Base-by-base conservation (phyloP, 257 asterid species). In the Haberlea rhodopensis region DNA sequence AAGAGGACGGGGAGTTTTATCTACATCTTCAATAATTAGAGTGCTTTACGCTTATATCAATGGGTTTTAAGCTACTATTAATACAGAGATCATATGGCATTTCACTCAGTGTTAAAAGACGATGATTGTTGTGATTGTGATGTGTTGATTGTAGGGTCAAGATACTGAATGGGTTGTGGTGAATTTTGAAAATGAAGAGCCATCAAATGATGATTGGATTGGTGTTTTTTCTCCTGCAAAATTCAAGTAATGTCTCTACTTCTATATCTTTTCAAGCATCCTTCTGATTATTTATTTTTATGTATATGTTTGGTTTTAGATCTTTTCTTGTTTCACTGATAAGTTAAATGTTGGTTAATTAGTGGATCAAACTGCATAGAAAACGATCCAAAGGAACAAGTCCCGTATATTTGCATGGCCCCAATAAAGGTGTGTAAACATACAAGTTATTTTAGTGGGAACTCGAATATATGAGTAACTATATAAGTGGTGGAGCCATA, bases 191-290 rank as follows among this genome's bases (percentile, higher is more conserved):
- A 78, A 84, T 46, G 82, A 72, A 26, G 57, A 81, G 27, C 97
- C 98, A 15, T 79, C 91, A 16, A 58, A 72, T 60, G 85, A 82
- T 79, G 94, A 92, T 71, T 92, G 98, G 98, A 60, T 92, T 75
- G 98, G 89, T 54, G 95, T 92, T 19, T 92, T 89, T 73, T 92
- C 98, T 60, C 98, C 97, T 0, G 97, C 94, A 7, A 89, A 85
- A 55, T 87, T 92, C 87, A 85, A 92, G 98, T 92, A 78, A 77
- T 54, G 0, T 5, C 26, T 24, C 45, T 69, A 43, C 61, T 56
- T 63, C 32, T 65, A 6, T 49, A 24, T 5, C 60, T 45, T 28
- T 57, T 37, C 29, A 1, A 37, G 22, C 49, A 10, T 64, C 26
- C 23, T 71, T 29, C 57, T 23, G 57, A 6, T 49, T 69, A 2